Evolutionary conservation across 2,329 filamentous ascomycete genomes (phyloP).

Genomic region (Xylariales sp.): DNA sequence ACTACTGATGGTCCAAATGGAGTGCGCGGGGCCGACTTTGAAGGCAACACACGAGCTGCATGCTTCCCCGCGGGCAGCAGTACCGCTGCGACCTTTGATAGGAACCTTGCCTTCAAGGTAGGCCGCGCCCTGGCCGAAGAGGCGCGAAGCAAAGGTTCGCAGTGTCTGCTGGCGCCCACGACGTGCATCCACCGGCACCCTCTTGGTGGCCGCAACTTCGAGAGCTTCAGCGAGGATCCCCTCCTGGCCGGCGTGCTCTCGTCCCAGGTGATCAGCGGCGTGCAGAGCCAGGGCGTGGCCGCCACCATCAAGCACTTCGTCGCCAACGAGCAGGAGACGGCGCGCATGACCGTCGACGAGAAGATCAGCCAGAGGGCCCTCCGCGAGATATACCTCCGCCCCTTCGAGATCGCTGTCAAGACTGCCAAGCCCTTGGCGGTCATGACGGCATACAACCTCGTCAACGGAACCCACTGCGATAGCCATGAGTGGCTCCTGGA

Average conservation of each 20-base stretch:
- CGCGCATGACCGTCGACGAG: constrained; percentile 50
- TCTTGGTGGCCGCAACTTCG: constrained; percentile 56
- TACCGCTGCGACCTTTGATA: constrained; percentile 54
- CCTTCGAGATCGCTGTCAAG: constrained; percentile 52
- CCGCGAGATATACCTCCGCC: constrained; percentile 53
- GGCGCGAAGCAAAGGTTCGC: constrained; percentile 50
- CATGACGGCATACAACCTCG: constrained; percentile 58
- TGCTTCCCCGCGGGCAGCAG: constrained; percentile 56
- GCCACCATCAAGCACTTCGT: constrained; percentile 58
- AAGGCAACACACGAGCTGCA: constrained; percentile 55
- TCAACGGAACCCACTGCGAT: constrained; percentile 40
- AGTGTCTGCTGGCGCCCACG: constrained; percentile 55
- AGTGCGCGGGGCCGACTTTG: constrained; percentile 62
- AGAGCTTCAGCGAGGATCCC: constrained; percentile 55
- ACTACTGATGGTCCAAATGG: constrained; percentile 68
- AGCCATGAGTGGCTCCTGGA: constrained; percentile 38
- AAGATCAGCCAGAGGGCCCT: constrained; percentile 51
- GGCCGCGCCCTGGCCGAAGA: constrained; percentile 49
- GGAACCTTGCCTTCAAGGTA: constrained; percentile 42
- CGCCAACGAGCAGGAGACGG: constrained; percentile 57
- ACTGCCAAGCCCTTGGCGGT: constrained; percentile 46
- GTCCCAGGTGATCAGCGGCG: constrained; percentile 47
- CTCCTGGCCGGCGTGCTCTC: constrained; percentile 50
- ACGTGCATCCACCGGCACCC: constrained; percentile 59
- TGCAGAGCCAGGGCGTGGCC: constrained; percentile 52